A percentile compares a stretch with the other conserved stretches of the same genome.
phyloP scores from a whole-genome alignment of 1,284 basidiomycete species.

The Vanrija sp. region DNA sequence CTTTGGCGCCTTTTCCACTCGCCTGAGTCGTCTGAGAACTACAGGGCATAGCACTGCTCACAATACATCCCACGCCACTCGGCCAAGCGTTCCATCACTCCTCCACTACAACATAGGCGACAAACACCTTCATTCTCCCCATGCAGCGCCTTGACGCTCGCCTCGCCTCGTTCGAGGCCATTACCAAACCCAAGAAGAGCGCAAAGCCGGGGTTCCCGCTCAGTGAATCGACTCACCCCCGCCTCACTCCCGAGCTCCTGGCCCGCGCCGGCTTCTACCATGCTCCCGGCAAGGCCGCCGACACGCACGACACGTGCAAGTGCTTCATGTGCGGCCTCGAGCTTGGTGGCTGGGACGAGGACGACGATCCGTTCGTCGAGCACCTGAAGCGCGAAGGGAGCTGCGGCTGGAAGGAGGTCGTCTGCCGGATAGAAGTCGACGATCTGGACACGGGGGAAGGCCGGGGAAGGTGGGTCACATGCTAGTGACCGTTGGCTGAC shows the following conservation, averaged over 20 bases:
- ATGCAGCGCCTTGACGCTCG: slow-evolving; percentile 42
- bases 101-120: not conserved
- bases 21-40: too few relatives aligned
- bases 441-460: slow-evolving; percentile 16
- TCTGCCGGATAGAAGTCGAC: slow-evolving; percentile 59
- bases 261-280: slow-evolving; percentile 81
- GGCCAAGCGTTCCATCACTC: too few relatives aligned
- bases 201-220: slow-evolving; percentile 42
- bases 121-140: slow-evolving; percentile 1
- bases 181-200: slow-evolving; percentile 25
- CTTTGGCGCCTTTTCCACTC: too few relatives aligned
- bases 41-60: too few relatives aligned
- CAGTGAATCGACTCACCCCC: slow-evolving; percentile 31
- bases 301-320: slow-evolving; percentile 41
- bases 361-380: slow-evolving; percentile 74
- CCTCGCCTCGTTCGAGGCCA: slow-evolving; percentile 30
- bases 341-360: slow-evolving; percentile 69
- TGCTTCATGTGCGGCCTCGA: slow-evolving; percentile 74
- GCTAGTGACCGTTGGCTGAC: not conserved
- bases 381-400: slow-evolving; percentile 63
- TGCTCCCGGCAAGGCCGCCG: slow-evolving; percentile 17
- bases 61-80: too few relatives aligned
- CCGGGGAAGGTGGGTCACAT: slow-evolving; percentile 4
- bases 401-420: slow-evolving; percentile 71
- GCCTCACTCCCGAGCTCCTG: slow-evolving; percentile 64